phyloP scores from a whole-genome alignment of 495 filamentous ascomycete species.

The Penicillium malachiteum region DNA sequence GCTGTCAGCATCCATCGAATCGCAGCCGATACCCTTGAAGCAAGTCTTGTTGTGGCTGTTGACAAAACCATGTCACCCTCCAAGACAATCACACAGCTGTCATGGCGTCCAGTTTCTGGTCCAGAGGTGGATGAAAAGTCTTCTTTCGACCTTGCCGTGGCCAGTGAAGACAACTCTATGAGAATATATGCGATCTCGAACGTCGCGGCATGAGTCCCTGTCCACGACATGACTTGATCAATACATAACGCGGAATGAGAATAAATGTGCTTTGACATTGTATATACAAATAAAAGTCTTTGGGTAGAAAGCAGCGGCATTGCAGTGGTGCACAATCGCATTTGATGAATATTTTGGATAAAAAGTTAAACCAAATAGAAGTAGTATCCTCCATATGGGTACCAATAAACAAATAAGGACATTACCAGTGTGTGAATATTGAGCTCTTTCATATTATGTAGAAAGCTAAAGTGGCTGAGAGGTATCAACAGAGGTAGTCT shows the following conservation, averaged over 20 bases:
- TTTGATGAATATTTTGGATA: too few species aligned
- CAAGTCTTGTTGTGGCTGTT: conserved; percentile 40
- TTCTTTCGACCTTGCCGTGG: conserved; percentile 64
- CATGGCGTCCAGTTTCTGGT: conserved; percentile 63
- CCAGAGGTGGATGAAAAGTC: conserved; percentile 15
- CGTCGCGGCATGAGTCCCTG: conserved; percentile 20
- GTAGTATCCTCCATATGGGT: too few species aligned
- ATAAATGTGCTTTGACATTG: too few species aligned
- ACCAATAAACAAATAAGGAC: too few species aligned
- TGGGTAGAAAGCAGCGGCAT: too few species aligned
- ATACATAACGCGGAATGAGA: background rate
- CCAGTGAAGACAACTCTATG: conserved; percentile 80
- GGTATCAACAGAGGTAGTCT: background rate
- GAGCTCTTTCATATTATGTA: too few species aligned
- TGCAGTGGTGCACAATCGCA: too few species aligned
- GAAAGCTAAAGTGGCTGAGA: background rate
- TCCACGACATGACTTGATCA: background rate
- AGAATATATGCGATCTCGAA: conserved; percentile 63
- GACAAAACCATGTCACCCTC: conserved; percentile 57
- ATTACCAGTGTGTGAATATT: too few species aligned
- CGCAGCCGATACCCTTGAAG: conserved; percentile 41
- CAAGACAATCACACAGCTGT: conserved; percentile 69
- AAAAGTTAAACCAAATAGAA: too few species aligned
- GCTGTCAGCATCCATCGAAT: conserved; percentile 41
- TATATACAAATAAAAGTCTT: too few species aligned